Conservation (phyloP, 2,329 filamentous ascomycete genomes). For the Periconia sp. region DNA sequence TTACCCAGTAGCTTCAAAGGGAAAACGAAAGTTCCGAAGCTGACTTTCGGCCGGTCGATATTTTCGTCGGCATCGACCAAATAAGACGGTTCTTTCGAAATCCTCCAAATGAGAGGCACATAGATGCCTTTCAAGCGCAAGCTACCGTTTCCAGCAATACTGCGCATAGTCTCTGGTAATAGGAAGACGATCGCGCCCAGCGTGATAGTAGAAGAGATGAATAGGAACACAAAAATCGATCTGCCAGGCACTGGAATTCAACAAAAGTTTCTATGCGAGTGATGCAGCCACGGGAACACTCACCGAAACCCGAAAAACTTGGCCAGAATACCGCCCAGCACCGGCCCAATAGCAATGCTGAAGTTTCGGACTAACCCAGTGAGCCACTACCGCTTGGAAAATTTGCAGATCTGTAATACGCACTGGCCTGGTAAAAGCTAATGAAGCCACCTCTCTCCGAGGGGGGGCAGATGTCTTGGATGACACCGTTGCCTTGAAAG, state of each 20-base stretch:
- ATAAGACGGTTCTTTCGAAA: conserved; percentile 4
- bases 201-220: conserved; percentile 52
- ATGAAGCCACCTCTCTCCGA: conserved; percentile 49
- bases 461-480: conserved; percentile 48
- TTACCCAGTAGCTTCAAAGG: conserved; percentile 52
- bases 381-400: too few species aligned
- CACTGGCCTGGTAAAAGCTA: conserved; percentile 51
- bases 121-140: conserved; percentile 48
- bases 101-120: conserved; percentile 47
- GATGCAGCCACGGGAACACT: neutral
- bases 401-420: too few species aligned
- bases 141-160: conserved; percentile 27
- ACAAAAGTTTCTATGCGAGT: too few species aligned
- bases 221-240: conserved; percentile 61
- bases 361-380: conserved; percentile 33
- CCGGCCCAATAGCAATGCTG: conserved; percentile 35
- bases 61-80: conserved; percentile 1
- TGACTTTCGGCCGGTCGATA: conserved; percentile 30
- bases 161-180: conserved; percentile 49
- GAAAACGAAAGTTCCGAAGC: conserved; percentile 41
- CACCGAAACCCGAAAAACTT: conserved; percentile 34
- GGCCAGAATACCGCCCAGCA: conserved; percentile 32
- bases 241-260: conserved; percentile 29
- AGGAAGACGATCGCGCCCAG: conserved; percentile 41
- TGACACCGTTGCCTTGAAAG: conserved; percentile 37